Base-by-base conservation (phyloP, 2,329 filamentous ascomycete species). In the Elsinoe necatrix region DNA sequence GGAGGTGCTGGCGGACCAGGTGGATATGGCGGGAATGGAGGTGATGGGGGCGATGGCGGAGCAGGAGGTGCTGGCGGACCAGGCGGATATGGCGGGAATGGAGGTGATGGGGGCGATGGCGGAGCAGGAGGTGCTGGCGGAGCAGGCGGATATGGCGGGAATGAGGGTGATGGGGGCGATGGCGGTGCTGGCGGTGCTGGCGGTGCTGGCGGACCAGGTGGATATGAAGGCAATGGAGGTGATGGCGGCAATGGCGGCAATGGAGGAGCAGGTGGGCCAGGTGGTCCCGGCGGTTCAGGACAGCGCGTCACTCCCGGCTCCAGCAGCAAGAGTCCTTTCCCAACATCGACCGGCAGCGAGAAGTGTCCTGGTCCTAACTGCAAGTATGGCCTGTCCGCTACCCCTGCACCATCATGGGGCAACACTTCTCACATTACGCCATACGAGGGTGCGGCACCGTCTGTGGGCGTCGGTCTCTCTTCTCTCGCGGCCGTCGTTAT, bases 51-150 rank as follows among this genome's bases (percentile, higher is more conserved):
- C 23, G 31, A 42, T n/a, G 58, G 55, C 18, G 51, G 58, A 21
- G 25, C 27, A 29, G 27, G 27, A 4, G 27, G 27, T 9, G 4
- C 27, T 4, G 27, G 27, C 8, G 35, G 34, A 3, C 34, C 21
- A 27, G 54, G 37, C 39, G 57, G 57, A 34, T 52, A 35, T 42
- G 41, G 39, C 21, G 39, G 39, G 39, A 21, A 57, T 56, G 23
- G 56, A 48, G 43, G 56, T 47, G 23, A 56, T 23, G 37, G 34
- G 6, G 54, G 58, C 8, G 35, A 47, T 14, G 56, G 45, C 2
- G 56, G 56, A 3, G 54, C 48, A 7, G 55, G 56, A n/a, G 52
- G 56, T 4, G 39, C 42, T 14, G 60, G 59, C 12, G 58, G 62
- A 31, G 55, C 60, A 27, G 63, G 51, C 5, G 48, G 48, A 5